Percentiles rank a stretch among this genome's conserved stretches.
Conservation (phyloP, 2,329 filamentous ascomycete genomes). For the Pseudogymnoascus sp. region DNA sequence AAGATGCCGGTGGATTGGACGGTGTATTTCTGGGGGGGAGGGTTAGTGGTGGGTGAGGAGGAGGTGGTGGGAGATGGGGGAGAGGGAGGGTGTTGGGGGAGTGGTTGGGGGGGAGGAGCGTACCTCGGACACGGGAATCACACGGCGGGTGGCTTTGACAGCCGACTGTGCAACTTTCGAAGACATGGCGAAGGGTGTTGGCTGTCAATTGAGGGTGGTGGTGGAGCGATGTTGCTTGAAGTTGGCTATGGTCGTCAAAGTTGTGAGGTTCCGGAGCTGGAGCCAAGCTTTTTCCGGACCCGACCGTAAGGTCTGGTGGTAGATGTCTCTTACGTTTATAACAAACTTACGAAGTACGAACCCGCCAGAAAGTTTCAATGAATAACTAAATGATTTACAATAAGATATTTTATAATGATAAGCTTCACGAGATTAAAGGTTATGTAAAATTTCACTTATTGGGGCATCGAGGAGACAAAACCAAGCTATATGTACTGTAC, state of each 20-base stretch:
- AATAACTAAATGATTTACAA: neutral
- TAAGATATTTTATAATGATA: neutral
- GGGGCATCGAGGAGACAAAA: neutral
- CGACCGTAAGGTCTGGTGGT: neutral
- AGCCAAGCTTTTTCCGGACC: conserved; percentile 1
- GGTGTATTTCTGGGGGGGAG: conserved; percentile 73
- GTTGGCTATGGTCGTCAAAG: conserved; percentile 3
- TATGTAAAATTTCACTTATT: neutral
- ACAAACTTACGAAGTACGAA: neutral
- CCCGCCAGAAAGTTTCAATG: neutral
- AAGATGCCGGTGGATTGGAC: conserved; percentile 83
- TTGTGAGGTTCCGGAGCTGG: neutral
- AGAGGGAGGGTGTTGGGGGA: conserved; percentile 14
- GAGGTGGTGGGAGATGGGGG: conserved; percentile 13
- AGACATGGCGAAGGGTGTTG: conserved; percentile 35
- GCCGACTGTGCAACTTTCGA: conserved; percentile 44
- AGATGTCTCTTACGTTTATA: neutral
- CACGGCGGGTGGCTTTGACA: conserved; percentile 46
- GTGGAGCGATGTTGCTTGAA: neutral
- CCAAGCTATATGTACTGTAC: neutral
- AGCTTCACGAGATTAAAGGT: neutral
- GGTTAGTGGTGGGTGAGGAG: conserved; percentile 18
- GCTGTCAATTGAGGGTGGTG: neutral
- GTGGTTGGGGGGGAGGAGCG: conserved; percentile 21
- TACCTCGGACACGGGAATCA: conserved; percentile 53